Conservation (phyloP, 805 yeast species). For the Spathaspora arborariae region DNA sequence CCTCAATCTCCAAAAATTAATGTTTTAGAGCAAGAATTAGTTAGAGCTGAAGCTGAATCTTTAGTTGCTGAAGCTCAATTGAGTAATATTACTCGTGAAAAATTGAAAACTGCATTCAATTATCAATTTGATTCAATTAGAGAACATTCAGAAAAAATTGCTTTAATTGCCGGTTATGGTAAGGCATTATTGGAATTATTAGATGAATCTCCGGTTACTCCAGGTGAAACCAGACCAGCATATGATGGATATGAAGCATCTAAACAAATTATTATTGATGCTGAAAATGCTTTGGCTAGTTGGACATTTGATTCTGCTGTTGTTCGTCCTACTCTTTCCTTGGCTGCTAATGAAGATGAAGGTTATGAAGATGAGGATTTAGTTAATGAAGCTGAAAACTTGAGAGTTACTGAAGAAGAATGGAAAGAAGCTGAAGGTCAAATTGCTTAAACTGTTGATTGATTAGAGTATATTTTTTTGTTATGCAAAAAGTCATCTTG, state of each 20-base stretch:
- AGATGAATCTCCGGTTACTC: slow-evolving; percentile 96
- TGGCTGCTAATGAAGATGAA: slow-evolving; percentile 61
- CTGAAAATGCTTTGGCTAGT: slow-evolving; percentile 89
- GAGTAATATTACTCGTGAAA: slow-evolving; percentile 96
- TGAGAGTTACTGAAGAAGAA: slow-evolving; percentile 55
- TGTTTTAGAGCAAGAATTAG: slow-evolving; percentile 96
- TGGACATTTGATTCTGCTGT: slow-evolving; percentile 97
- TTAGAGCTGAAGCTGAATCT: slow-evolving; percentile 98
- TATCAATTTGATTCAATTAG: slow-evolving; percentile 94
- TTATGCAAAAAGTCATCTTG: neutral
- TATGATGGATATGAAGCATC: slow-evolving; percentile 98
- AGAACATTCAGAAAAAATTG: slow-evolving; percentile 93
- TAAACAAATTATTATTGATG: slow-evolving; percentile 95
- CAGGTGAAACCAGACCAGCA: slow-evolving; percentile 98
- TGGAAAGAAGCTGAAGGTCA: slow-evolving; percentile 24
- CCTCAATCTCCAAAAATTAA: slow-evolving; percentile 95
- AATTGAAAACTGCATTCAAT: slow-evolving; percentile 94
- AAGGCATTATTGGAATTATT: slow-evolving; percentile 92
- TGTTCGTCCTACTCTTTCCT: slow-evolving; percentile 87
- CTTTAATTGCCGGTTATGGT: slow-evolving; percentile 98
- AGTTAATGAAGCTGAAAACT: slow-evolving; percentile 41
- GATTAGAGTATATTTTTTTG: neutral
- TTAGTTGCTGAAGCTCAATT: slow-evolving; percentile 98
- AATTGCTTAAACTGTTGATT: neutral
- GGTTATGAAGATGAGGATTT: slow-evolving; percentile 35